phyloP scores from a whole-genome alignment of 345 rosid species.

The Moricandia moricandioides region DNA sequence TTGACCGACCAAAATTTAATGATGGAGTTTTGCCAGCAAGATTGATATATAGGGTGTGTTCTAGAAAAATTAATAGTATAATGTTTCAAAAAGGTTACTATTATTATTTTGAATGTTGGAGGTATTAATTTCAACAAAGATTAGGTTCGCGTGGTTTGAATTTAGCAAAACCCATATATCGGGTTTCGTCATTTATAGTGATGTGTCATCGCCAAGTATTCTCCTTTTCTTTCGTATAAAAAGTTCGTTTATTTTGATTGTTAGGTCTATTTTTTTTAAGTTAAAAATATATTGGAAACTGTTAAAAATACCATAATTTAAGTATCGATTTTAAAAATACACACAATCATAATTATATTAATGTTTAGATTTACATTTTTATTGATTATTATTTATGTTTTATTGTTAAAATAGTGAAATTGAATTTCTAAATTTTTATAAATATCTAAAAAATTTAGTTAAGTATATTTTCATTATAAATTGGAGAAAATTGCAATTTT shows the following conservation, averaged over 20 bases:
- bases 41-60: conserved; percentile 17
- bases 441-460: too few species aligned
- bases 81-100: background rate
- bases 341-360: too few species aligned
- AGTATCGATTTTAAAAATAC: too few species aligned
- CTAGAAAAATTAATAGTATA: background rate
- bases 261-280: background rate
- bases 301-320: too few species aligned
- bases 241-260: background rate
- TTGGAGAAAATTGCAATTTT: too few species aligned
- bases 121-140: conserved; percentile 33
- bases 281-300: too few species aligned
- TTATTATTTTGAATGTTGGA: conserved; percentile 17
- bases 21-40: conserved; percentile 30
- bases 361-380: too few species aligned
- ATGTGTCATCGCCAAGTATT: conserved; percentile 15
- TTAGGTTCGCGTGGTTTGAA: conserved; percentile 37
- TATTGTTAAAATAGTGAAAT: too few species aligned
- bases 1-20: conserved; percentile 35
- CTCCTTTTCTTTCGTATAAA: background rate
- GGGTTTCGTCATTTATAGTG: conserved; percentile 10
- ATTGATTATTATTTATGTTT: too few species aligned
- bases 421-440: too few species aligned
- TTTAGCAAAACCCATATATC: background rate
- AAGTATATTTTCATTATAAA: too few species aligned